Evolutionary conservation across 306 rosid species (phyloP).

Genomic region (Gastrolobium villosum): DNA sequence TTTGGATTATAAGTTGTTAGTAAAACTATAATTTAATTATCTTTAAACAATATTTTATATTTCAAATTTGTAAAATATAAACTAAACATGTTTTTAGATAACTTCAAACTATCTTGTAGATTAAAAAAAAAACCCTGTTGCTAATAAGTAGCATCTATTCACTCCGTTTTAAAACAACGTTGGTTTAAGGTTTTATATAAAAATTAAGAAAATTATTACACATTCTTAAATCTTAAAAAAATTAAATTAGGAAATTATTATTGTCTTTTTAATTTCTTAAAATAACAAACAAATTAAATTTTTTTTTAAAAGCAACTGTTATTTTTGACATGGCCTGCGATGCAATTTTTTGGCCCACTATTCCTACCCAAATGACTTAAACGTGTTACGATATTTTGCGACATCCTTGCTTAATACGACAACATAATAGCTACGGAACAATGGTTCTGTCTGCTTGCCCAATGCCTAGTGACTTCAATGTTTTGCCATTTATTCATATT

Average conservation of each 20-base stretch:
- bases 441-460: background rate
- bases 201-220: too few species aligned
- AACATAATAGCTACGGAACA: background rate
- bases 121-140: too few species aligned
- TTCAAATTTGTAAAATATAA: background rate
- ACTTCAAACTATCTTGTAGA: background rate
- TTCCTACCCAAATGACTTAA: conserved; percentile 22
- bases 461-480: conserved; percentile 21
- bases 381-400: conserved; percentile 13
- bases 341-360: conserved; percentile 35
- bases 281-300: too few species aligned
- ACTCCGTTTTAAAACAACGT: too few species aligned
- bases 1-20: background rate
- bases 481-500: background rate
- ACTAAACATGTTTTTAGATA: background rate
- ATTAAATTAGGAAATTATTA: too few species aligned
- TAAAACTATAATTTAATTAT: background rate
- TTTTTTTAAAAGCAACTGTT: too few species aligned
- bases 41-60: background rate
- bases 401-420: background rate
- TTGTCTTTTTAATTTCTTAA: too few species aligned
- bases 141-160: too few species aligned
- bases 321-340: too few species aligned
- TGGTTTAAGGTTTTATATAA: too few species aligned
- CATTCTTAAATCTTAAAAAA: too few species aligned